A percentile compares a stretch with the other conserved stretches of the same genome.
Conservation (phyloP, 148 eudicot species). For the Camellia lanceoleosa region DNA sequence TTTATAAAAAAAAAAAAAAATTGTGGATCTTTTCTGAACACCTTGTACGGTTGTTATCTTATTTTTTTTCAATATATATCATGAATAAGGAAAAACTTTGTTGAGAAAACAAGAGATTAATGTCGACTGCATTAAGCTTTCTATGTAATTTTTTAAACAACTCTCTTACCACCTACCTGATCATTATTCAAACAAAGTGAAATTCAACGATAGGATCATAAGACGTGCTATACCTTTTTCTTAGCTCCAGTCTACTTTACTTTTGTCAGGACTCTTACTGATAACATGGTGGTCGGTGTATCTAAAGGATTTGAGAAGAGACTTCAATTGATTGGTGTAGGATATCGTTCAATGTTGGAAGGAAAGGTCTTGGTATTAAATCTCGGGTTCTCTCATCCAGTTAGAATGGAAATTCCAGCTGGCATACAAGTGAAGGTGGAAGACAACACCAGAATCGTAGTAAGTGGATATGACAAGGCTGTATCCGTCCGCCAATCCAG, state of each 20-base stretch:
- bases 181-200: background rate
- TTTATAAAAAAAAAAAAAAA: background rate
- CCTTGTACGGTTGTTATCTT: background rate
- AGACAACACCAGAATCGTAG: conserved; percentile 67
- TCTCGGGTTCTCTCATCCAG: conserved; percentile 94
- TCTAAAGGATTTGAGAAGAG: conserved; percentile 88
- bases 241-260: conserved; percentile 5
- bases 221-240: background rate
- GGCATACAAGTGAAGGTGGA: conserved; percentile 75
- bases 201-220: background rate
- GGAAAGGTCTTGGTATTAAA: conserved; percentile 66
- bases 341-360: conserved; percentile 85
- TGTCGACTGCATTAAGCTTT: background rate
- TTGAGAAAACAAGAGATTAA: background rate
- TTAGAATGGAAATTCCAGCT: conserved; percentile 66
- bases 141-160: background rate
- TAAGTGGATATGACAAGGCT: conserved; percentile 79
- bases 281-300: conserved; percentile 90
- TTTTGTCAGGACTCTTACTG: conserved; percentile 72
- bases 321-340: conserved; percentile 82
- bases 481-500: too few species aligned
- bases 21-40: background rate
- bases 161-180: background rate
- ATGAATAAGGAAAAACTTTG: background rate
- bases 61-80: background rate